Evolutionary conservation across 2,329 filamentous ascomycete genomes (phyloP).

Genomic region (Microcyclospora tardicrescens): DNA sequence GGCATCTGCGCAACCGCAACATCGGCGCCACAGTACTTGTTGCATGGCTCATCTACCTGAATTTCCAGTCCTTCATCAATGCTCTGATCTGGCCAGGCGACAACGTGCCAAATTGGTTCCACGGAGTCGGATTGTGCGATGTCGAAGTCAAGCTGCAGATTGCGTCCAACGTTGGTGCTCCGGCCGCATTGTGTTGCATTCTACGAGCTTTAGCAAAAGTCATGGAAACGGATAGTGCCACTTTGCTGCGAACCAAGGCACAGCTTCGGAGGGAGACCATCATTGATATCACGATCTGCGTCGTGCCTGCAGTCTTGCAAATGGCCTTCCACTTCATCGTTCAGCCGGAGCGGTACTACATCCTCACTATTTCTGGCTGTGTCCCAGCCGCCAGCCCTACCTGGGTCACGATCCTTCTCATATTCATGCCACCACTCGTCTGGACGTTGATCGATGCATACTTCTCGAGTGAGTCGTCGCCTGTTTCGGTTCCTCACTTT

Average conservation of each 20-base stretch:
- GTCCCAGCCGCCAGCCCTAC: conserved; percentile 39
- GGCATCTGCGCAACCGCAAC: conserved; percentile 50
- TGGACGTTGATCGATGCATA: conserved; percentile 41
- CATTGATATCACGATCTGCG: conserved; percentile 44
- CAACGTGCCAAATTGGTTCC: conserved; percentile 42
- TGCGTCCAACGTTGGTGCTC: conserved; percentile 39
- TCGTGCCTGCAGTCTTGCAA: conserved; percentile 41
- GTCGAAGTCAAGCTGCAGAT: conserved; percentile 47
- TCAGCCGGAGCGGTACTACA: conserved; percentile 45
- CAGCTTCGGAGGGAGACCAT: conserved; percentile 35
- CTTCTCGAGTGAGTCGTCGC: conserved; percentile 41
- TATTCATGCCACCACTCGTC: conserved; percentile 43
- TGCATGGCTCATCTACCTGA: conserved; percentile 42
- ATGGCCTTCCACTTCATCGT: conserved; percentile 47
- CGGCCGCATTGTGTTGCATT: conserved; percentile 44
- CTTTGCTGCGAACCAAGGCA: conserved; percentile 36
- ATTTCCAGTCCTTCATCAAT: conserved; percentile 48
- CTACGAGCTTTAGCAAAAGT: conserved; percentile 47
- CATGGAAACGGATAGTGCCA: conserved; percentile 45
- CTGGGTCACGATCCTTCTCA: conserved; percentile 44
- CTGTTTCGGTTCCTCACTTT: not conserved
- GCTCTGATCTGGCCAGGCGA: conserved; percentile 52
- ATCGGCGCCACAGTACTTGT: conserved; percentile 46
- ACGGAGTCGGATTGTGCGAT: conserved; percentile 50
- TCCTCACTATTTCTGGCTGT: conserved; percentile 49